phyloP scores from a whole-genome alignment of 768 basidiomycete genomes.

The Coprinellus micaceus region DNA sequence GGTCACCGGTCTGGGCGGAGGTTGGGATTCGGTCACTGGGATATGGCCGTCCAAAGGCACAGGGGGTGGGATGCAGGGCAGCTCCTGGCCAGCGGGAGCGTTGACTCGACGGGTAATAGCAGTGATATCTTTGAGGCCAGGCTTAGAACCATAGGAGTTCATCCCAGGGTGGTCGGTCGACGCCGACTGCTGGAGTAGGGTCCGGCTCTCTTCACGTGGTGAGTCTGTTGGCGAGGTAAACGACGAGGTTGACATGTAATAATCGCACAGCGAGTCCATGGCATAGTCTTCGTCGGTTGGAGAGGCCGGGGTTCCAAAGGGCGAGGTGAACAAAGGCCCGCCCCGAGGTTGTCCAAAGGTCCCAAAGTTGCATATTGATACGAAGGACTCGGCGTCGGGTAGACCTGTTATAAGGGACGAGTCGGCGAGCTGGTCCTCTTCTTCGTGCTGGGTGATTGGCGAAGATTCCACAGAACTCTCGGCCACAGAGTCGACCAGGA shows the following conservation, averaged over 20 bases:
- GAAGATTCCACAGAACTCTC: conserved; percentile 4
- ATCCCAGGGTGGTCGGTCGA: no score
- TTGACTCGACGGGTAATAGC: no score
- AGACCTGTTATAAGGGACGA: neutral
- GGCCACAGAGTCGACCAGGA: conserved; percentile 9
- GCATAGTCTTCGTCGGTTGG: no score
- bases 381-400: neutral
- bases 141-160: no score
- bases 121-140: no score
- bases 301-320: neutral
- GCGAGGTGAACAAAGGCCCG: neutral
- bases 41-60: no score
- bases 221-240: neutral
- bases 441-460: neutral
- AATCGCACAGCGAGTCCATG: neutral
- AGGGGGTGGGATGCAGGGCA: no score
- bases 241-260: neutral
- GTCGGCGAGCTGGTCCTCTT: neutral
- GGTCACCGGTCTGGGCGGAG: no score
- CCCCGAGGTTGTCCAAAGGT: conserved; percentile 3
- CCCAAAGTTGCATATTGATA: neutral
- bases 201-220: no score
- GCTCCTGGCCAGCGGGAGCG: no score
- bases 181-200: no score
- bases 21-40: no score